phyloP scores from a whole-genome alignment of 164 flowering plant species.

The Nymphaea thermarum region DNA sequence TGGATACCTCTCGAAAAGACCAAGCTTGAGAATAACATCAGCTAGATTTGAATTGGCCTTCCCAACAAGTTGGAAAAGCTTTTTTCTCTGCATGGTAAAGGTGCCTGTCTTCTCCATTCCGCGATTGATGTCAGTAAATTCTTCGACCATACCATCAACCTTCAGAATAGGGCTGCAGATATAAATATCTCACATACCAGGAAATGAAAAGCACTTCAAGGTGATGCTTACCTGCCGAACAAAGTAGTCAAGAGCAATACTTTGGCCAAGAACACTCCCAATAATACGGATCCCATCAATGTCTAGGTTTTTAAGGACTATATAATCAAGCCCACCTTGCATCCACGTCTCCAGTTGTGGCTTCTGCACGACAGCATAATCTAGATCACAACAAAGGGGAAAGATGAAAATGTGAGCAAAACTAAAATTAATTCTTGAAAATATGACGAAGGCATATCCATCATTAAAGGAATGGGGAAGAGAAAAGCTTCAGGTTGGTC shows the following conservation, averaged over 20 bases:
- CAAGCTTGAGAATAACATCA: constrained; percentile 82
- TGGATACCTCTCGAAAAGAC: constrained; percentile 74
- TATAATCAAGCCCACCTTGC: constrained; percentile 79
- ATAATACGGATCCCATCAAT: constrained; percentile 68
- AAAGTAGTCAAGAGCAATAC: constrained; percentile 79
- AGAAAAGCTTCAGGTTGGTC: no score
- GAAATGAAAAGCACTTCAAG: background rate
- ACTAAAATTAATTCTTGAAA: background rate
- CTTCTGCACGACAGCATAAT: constrained; percentile 66
- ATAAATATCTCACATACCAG: background rate
- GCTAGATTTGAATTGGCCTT: constrained; percentile 85
- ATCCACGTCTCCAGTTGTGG: constrained; percentile 50
- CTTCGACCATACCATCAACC: constrained; percentile 82
- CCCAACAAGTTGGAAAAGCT: constrained; percentile 85
- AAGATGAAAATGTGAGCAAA: background rate
- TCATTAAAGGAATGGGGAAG: background rate
- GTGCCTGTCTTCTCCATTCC: constrained; percentile 79
- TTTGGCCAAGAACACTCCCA: constrained; percentile 89
- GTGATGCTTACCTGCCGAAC: constrained; percentile 60
- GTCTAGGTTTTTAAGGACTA: constrained; percentile 58
- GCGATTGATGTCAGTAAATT: constrained; percentile 77
- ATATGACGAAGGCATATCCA: background rate
- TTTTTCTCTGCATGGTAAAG: constrained; percentile 71
- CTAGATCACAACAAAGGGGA: constrained; percentile 17
- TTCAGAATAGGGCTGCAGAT: constrained; percentile 10